Conservation (phyloP, 1,284 basidiomycete species). For the Dichomitus squalens region DNA sequence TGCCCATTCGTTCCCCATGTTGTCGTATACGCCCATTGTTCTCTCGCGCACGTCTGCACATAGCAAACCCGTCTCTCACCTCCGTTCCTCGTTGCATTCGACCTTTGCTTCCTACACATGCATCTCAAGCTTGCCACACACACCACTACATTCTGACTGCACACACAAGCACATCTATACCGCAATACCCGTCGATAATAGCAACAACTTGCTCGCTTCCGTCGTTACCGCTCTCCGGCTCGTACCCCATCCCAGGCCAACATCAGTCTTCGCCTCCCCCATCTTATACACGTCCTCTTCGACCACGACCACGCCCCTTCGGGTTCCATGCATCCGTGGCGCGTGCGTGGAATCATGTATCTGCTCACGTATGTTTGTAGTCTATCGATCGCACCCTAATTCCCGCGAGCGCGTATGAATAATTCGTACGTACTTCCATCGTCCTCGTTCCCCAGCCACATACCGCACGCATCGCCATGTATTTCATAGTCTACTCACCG, state of each 20-base stretch:
- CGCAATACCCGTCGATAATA: constrained; percentile 17
- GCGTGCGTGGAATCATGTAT: constrained; percentile 12
- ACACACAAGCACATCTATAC: constrained; percentile 7
- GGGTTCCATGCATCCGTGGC: constrained; percentile 15
- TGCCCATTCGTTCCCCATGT: constrained; percentile 11
- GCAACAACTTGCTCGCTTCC: constrained; percentile 3
- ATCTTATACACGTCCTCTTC: not conserved
- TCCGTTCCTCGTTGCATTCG: constrained; percentile 9
- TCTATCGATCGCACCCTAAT: constrained; percentile 19
- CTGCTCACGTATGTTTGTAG: constrained; percentile 5
- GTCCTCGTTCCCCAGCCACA: not conserved
- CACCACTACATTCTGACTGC: not conserved
- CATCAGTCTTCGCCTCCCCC: not conserved
- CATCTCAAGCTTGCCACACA: constrained; percentile 4
- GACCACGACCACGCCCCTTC: not conserved
- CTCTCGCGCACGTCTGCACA: constrained; percentile 13
- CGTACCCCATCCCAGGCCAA: not conserved
- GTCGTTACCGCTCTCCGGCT: not conserved
- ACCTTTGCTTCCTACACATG: constrained; percentile 14
- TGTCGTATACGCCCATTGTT: constrained; percentile 9
- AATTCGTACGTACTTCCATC: constrained; percentile 5
- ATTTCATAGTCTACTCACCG: not conserved
- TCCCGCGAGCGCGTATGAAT: constrained; percentile 12
- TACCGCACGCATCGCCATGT: constrained; percentile 1
- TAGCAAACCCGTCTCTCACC: not conserved